Percentiles rank a stretch among this genome's conserved stretches.
Conservation (phyloP, 2,329 filamentous ascomycete species). For the Aschersonia sp. region DNA sequence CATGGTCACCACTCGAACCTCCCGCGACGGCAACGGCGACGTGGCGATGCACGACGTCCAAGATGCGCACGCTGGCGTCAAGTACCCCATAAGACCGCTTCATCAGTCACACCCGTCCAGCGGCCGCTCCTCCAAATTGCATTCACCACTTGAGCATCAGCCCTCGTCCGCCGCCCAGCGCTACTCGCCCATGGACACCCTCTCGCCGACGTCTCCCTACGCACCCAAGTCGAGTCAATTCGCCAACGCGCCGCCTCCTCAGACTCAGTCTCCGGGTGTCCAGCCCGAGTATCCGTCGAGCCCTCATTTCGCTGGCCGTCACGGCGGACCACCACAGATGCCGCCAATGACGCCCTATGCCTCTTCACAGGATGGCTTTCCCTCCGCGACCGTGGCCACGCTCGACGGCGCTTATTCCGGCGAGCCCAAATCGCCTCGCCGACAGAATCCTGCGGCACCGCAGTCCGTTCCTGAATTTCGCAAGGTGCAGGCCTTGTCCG, state of each 20-base stretch:
- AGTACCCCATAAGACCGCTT: constrained; percentile 69
- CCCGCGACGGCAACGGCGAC: constrained; percentile 61
- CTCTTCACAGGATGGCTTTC: constrained; percentile 56
- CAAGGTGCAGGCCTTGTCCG: constrained; percentile 56
- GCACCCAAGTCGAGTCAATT: constrained; percentile 47
- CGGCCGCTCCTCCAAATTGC: constrained; percentile 43
- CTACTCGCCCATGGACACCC: constrained; percentile 89
- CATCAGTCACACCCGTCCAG: constrained; percentile 58
- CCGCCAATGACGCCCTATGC: constrained; percentile 60
- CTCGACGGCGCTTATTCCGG: constrained; percentile 51
- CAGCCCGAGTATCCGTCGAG: constrained; percentile 45
- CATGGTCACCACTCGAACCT: constrained; percentile 34
- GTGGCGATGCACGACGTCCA: constrained; percentile 74
- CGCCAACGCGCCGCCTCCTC: constrained; percentile 33
- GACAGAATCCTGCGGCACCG: constrained; percentile 31
- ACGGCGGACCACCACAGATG: constrained; percentile 50
- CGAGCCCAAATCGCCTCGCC: constrained; percentile 44
- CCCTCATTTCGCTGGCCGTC: constrained; percentile 41
- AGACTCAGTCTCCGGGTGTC: constrained; percentile 69
- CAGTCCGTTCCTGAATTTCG: constrained; percentile 77
- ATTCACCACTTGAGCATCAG: constrained; percentile 46
- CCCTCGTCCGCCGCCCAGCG: constrained; percentile 74
- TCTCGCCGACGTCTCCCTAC: constrained; percentile 72
- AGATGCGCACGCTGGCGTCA: constrained; percentile 73
- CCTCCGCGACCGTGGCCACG: constrained; percentile 55